Base-by-base conservation (phyloP, 306 rosid species). In the Adenanthera pavonina region DNA sequence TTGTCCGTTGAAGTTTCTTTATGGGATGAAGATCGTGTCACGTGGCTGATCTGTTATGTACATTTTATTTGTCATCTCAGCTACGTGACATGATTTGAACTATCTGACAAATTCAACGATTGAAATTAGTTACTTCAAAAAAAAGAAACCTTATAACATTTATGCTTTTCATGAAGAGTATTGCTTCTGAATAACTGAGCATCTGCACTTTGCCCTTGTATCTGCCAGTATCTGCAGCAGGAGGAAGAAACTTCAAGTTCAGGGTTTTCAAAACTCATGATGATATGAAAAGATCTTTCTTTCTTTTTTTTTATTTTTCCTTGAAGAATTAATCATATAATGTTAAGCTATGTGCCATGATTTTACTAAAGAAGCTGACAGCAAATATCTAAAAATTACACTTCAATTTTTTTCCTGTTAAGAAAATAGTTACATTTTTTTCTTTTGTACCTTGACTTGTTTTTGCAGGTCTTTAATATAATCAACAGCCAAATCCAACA, bases 401-500 rank as follows among this genome's bases (percentile, higher is more conserved):
- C n/a, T 2, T 51, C n/a, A 51, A 13, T 1, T 51, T 1, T n/a
- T 15, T 57, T 20, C 11, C 10, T 46, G 13, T 2, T 2, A 3
- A 20, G 75, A 41, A 11, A 78, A 54, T 35, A 62, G 16, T 70
- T 11, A 20, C 36, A 25, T 25, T 25, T 1, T 38, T 54, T 73
- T 75, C 43, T 51, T 8, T 64, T 52, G 51, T 92, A 92, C 99
- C 99, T 95, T 61, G 12, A 95, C 92, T 80, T 93, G 87, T 82
- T 90, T 87, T 90, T 91, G 91, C 43, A 95, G 87, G 66, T 84
- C 91, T 84, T 90, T 95, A 54, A 95, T 93, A 85, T 87, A 87
- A 48, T 87, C 92, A 75, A 89, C 90, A 2, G 92, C 94, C 86
- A 86, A 69, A 69, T 95, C 99, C 84, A 95, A 85, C 97, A 87